Evolutionary conservation across 2,329 filamentous ascomycete species (phyloP), one percentile per base, ranked within the genome.

Genomic region (Talaromyces islandicus): DNA sequence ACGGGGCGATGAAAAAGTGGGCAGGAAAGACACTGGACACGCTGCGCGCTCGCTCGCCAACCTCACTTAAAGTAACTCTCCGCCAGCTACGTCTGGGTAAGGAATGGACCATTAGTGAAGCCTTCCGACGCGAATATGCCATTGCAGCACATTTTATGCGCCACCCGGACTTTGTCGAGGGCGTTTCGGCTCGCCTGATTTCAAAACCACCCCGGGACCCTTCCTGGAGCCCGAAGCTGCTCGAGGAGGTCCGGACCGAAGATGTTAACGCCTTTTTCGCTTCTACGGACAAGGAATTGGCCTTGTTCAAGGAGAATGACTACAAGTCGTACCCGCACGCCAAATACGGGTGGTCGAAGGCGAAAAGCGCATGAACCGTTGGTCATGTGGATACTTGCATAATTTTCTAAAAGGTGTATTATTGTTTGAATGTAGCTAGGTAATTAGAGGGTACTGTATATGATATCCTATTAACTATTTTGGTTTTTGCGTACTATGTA

Each of bases 101-200:
- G 66, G 71, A 80, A 35, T 97, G 94, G 94, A 82, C 83, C 64
- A 96, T 99, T 68, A 79, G 83, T 17, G 84, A 96, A 76, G 87
- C 93, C 0, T 99, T 97, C 81, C 81, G 87, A 71, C 86, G 86
- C 64, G 94, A 99, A 79, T 85, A 94, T 76, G 83, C 88, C 70
- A 91, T 99, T 62, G 92, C 93, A 1, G 80, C 83, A 61, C 85
- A 86, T 64, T 97, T 99, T 80, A 97, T 99, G 93, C 82, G 83
- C 60, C 88, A 94, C 73, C 89, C 85, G 4, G 94, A 99, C 75
- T 99, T 99, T 70, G 87, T 87, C 50, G 91, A 96, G 77, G 94
- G 94, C 58, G 93, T 99, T n/a, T 85, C 85, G 56, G 88, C 91
- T 25, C 83, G 88, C 54, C 82, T 99, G 46, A 83, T 94, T 67